phyloP scores from a whole-genome alignment of 2,329 filamentous ascomycete species.

The Penicillium sclerotigenum region DNA sequence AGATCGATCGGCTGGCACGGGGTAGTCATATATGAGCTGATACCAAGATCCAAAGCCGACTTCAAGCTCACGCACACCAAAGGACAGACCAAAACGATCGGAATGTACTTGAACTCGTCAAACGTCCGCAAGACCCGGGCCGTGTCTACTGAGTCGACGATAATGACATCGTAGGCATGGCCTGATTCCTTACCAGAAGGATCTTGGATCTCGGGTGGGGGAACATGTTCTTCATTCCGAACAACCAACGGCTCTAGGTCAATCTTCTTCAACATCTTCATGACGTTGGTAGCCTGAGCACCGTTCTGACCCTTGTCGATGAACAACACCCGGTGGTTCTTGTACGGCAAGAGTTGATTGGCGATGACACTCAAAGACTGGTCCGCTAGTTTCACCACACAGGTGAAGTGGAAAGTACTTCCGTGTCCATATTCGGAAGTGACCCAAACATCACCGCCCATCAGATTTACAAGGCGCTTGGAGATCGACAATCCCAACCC shows the following conservation, averaged over 20 bases:
- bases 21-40: slow-evolving; percentile 99
- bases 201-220: slow-evolving; percentile 54
- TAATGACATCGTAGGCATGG: slow-evolving; percentile 86
- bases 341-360: slow-evolving; percentile 78
- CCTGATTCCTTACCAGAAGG: slow-evolving; percentile 45
- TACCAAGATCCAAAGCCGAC: slow-evolving; percentile 88
- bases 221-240: slow-evolving; percentile 67
- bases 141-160: slow-evolving; percentile 90
- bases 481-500: slow-evolving; percentile 93
- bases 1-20: slow-evolving; percentile 92
- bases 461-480: slow-evolving; percentile 88
- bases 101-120: slow-evolving; percentile 96
- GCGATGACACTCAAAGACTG: slow-evolving; percentile 74
- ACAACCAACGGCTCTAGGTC: slow-evolving; percentile 81
- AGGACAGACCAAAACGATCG: slow-evolving; percentile 86
- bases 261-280: slow-evolving; percentile 71
- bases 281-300: slow-evolving; percentile 64
- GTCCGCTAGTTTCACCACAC: slow-evolving; percentile 78
- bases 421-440: slow-evolving; percentile 87
- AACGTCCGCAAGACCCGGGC: slow-evolving; percentile 80
- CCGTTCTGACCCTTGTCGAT: slow-evolving; percentile 86
- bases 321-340: slow-evolving; percentile 86
- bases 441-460: slow-evolving; percentile 96
- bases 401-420: slow-evolving; percentile 95
- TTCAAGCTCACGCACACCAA: slow-evolving; percentile 88